Base-by-base conservation (phyloP, 78 protist species). In the Creolimax fragrantissima region DNA sequence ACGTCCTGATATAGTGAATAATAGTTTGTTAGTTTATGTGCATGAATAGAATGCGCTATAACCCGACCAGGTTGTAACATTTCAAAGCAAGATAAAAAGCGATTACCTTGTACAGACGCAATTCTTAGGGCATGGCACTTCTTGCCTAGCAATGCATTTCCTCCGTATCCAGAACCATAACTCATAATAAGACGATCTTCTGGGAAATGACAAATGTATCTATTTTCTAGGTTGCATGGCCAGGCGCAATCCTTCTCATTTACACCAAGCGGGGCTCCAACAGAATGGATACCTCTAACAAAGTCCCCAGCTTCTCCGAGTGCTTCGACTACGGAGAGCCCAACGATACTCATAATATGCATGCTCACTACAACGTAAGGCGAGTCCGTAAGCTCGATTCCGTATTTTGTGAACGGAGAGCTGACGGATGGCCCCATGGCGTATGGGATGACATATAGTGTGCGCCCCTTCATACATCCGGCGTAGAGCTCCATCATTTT, bases 71-170 rank as follows among this genome's bases (percentile, higher is more conserved):
- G n/a, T n/a, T n/a, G n/a, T n/a, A n/a, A n/a, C n/a, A n/a, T n/a
- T n/a, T n/a, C n/a, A n/a, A n/a, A n/a, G n/a, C n/a, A n/a, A n/a
- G n/a, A n/a, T n/a, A n/a, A n/a, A n/a, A n/a, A n/a, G n/a, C n/a
- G n/a, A n/a, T n/a, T n/a, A 45, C 93, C 96, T 86, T 95, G 94
- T 7, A 81, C 44, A 35, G 96, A 94, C 3, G 99, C 99, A n/a
- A 98, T 94, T 44, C 99, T 91, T 36, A 98, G 91, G 2, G 98
- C 97, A 66, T 95, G 90, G 90, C 98, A 96, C 92, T 98, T 98
- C 95, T 98, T 98, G 84, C 98, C 98, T 2, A 97, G 94, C 3
- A 97, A 90, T n/a, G 98, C 97, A 44, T 97, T 96, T 35, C 98
- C 98, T 44, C 98, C 98, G 36, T 97, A 96, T 6, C 98, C 97